These are phyloP conservation scores for Hygrophorus pudorinus DNA, from an alignment of 768 basidiomycete genomes.

Conservation along the genomic window DNA sequence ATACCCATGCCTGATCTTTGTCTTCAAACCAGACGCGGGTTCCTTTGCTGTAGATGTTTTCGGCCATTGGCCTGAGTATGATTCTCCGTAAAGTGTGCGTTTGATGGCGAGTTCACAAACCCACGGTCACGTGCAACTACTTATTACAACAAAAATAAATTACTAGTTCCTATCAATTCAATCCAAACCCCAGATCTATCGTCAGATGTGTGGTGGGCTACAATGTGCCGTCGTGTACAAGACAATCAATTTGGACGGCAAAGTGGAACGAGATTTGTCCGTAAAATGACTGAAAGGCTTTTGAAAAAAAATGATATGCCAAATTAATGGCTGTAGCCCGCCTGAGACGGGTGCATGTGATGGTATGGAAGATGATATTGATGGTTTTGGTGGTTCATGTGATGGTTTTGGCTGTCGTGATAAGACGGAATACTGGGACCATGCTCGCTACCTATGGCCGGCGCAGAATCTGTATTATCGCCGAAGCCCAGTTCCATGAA, in stretches of 20 bases:
- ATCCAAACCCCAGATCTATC: too few species aligned
- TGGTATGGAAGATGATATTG: slow-evolving; percentile 20
- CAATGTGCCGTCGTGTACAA: too few species aligned
- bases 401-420: slow-evolving; percentile 10
- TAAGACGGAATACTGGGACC: background rate
- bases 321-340: slow-evolving; percentile 5
- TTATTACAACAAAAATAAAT: too few species aligned
- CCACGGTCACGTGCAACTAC: too few species aligned
- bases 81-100: too few species aligned
- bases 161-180: too few species aligned
- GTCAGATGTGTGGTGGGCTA: too few species aligned
- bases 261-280: too few species aligned
- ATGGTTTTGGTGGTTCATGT: slow-evolving; percentile 12
- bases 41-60: slow-evolving; percentile 87
- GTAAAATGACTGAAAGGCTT: too few species aligned
- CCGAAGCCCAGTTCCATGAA: slow-evolving; percentile 65
- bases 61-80: slow-evolving; percentile 46
- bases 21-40: slow-evolving; percentile 90
- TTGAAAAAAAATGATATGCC: background rate
- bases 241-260: too few species aligned
- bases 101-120: too few species aligned
- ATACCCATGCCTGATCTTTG: slow-evolving; percentile 91
- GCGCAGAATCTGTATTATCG: slow-evolving; percentile 11
- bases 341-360: slow-evolving; percentile 15
- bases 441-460: background rate